phyloP scores from a whole-genome alignment of 768 basidiomycete species.

The Xerocomus potaroensis region DNA sequence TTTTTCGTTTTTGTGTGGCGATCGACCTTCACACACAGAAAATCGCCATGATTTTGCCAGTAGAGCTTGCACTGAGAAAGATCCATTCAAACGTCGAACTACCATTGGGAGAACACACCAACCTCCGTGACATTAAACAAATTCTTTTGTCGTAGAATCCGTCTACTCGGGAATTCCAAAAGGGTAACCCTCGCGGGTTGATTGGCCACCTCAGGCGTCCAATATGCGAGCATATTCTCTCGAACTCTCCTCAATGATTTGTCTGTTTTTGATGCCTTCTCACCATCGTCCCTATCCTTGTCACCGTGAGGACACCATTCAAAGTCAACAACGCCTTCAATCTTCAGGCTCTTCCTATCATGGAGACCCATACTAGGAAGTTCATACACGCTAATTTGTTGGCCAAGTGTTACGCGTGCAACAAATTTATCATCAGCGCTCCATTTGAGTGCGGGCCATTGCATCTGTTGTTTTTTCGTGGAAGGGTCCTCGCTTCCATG shows the following conservation, averaged over 20 bases:
- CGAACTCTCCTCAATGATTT: constrained; percentile 58
- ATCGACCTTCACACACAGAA: constrained; percentile 98
- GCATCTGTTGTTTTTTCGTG: constrained; percentile 70
- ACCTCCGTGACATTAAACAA: constrained; percentile 97
- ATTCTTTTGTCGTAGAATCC: constrained; percentile 88
- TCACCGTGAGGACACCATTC: constrained; percentile 97
- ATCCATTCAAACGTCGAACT: background rate
- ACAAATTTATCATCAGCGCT: constrained; percentile 95
- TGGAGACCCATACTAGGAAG: constrained; percentile 91
- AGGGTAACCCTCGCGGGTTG: constrained; percentile 97
- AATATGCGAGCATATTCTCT: constrained; percentile 95
- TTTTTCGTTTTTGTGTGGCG: constrained; percentile 99
- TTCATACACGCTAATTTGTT: constrained; percentile 96
- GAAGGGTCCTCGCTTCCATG: constrained; percentile 54
- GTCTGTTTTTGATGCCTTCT: constrained; percentile 36
- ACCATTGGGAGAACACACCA: constrained; percentile 26
- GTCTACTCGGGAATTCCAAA: constrained; percentile 80
- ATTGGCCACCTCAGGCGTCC: constrained; percentile 95
- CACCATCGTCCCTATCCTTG: constrained; percentile 73
- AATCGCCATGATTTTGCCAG: constrained; percentile 99
- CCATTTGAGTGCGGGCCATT: constrained; percentile 97
- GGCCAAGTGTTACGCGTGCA: constrained; percentile 81
- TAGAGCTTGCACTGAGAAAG: constrained; percentile 82
- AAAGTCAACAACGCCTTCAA: constrained; percentile 96
- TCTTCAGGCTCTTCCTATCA: constrained; percentile 95